A percentile compares a stretch with the other conserved stretches of the same genome.
These are phyloP conservation scores for Myriosclerotinia duriaeana DNA, from an alignment of 2,329 filamentous ascomycete species.

Conservation along the genomic window DNA sequence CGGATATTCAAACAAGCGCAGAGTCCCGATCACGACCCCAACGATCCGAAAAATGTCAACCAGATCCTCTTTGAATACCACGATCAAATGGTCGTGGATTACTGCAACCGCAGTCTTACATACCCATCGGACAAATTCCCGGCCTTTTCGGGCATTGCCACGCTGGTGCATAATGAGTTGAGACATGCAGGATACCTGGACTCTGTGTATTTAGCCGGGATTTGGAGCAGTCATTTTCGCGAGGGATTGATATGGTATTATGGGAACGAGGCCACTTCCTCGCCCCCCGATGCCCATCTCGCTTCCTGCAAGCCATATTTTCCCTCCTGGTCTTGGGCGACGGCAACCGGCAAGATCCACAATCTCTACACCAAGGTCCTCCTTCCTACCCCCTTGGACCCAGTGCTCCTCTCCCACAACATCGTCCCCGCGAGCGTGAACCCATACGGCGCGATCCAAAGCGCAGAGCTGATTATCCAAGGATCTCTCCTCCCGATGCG, in stretches of 20 bases:
- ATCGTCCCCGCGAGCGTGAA: neutral
- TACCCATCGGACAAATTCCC: neutral
- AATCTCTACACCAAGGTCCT: too few relatives aligned
- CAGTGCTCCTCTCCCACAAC: neutral
- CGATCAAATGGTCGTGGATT: neutral
- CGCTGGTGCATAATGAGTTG: neutral
- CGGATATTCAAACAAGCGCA: neutral
- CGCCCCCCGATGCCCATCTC: too few relatives aligned
- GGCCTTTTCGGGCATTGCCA: neutral
- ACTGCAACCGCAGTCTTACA: neutral
- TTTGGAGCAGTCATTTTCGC: neutral
- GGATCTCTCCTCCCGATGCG: neutral
- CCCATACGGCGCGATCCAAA: neutral
- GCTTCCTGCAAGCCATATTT: too few relatives aligned
- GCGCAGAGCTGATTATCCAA: neutral
- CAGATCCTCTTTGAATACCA: neutral
- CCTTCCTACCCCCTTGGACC: neutral
- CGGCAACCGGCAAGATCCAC: neutral
- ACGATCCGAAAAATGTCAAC: neutral
- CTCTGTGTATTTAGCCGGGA: neutral
- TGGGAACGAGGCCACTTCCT: neutral
- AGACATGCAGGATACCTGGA: neutral
- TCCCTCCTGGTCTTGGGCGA: slow-evolving; percentile 11
- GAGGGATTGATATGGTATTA: slow-evolving; percentile 9
- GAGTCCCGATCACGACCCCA: neutral